Conservation (phyloP, 1,284 basidiomycete species). For the Thecaphora thlaspeos region DNA sequence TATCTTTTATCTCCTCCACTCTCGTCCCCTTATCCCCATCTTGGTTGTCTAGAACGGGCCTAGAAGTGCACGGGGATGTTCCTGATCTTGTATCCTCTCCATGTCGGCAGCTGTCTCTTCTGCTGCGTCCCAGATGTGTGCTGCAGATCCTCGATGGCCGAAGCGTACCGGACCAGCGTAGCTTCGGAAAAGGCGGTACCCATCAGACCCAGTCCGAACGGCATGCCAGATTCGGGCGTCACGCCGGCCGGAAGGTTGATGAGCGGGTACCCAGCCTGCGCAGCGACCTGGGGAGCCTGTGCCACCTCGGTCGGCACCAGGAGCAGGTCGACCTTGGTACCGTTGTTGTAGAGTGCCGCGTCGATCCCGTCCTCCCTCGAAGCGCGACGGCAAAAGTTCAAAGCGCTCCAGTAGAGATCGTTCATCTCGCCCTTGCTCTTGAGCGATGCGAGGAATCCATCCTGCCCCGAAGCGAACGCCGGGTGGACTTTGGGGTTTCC, state of each 20-base stretch:
- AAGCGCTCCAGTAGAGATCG: conserved; percentile 5
- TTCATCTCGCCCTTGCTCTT: background rate
- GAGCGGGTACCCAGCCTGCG: conserved; percentile 19
- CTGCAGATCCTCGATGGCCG: conserved; percentile 1
- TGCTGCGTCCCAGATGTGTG: background rate
- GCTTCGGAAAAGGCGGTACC: background rate
- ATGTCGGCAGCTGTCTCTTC: background rate
- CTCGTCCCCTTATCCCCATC: no score
- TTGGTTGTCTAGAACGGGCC: no score
- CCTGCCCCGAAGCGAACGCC: conserved; percentile 3
- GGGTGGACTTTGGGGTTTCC: conserved; percentile 17
- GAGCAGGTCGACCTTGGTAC: conserved; percentile 8
- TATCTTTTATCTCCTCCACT: no score
- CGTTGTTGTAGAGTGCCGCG: conserved; percentile 7
- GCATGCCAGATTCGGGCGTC: background rate
- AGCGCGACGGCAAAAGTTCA: conserved; percentile 8
- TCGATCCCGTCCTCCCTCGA: conserved; percentile 13
- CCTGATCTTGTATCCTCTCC: background rate
- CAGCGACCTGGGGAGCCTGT: conserved; percentile 14
- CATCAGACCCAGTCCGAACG: background rate
- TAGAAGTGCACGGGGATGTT: background rate
- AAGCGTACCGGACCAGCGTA: background rate
- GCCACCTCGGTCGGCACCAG: conserved; percentile 12
- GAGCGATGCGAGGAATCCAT: conserved; percentile 14
- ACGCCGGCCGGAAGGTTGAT: conserved; percentile 12